Base-by-base conservation (phyloP, 345 rosid species). In the Erucastrum elatum region DNA sequence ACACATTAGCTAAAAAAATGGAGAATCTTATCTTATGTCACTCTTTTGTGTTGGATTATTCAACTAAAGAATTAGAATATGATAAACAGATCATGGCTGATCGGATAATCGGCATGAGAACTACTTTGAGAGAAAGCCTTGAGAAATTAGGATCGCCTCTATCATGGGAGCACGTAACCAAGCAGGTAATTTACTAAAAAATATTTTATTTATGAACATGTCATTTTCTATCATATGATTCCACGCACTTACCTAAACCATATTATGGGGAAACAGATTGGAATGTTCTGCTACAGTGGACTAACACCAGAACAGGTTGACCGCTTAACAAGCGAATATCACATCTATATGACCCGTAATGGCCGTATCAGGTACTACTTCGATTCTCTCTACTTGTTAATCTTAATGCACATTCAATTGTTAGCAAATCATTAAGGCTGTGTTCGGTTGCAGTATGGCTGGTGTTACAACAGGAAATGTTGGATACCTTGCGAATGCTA, bases 201-300 rank as follows among this genome's bases (percentile, higher is more conserved):
- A 58, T 6, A 13, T 56, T 6, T 11, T 49, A 25, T 26, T 60
- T 10, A 70, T 7, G 4, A 69, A 16, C 31, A 31, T 30, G 31
- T 75, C 10, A n/a, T 60, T 56, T 30, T 44, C 65, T 62, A 51
- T 13, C 34, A 3, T 72, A 35, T 46, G 55, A 44, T 46, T 21
- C 27, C 62, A 1, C 58, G 67, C 66, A 77, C 35, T 44, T 27
- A 59, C 72, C 41, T 65, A 4, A 29, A 67, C 30, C 29, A 7
- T 41, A 27, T 61, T 61, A 53, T 41, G 10, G 58, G 70, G 72
- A 41, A 82, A 75, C 90, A 94, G 98, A 94, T 92, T 71, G 97
- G 98, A 6, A 92, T 92, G 98, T 94, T 94, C 70, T 94, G 98
- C 87, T 92, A 88, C 81, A 94, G 98, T 76, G 98, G 97, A 31